Evolutionary conservation across 2,329 filamentous ascomycete genomes (phyloP).

Genomic region (Talaromyces sp.): DNA sequence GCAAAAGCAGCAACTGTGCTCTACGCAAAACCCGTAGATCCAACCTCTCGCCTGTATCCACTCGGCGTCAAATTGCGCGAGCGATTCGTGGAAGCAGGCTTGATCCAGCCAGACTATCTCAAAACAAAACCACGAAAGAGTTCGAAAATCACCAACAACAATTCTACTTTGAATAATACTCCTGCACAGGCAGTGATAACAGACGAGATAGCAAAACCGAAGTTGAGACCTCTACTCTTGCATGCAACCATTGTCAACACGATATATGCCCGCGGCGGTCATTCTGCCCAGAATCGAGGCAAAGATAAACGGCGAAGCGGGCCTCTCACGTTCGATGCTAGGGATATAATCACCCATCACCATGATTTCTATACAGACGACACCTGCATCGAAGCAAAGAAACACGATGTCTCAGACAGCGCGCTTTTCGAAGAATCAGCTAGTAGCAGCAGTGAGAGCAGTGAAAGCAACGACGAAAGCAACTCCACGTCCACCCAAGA

Average conservation of each 20-base stretch:
- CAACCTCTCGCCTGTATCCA: slow-evolving; percentile 33
- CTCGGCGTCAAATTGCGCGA: slow-evolving; percentile 36
- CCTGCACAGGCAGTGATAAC: not conserved
- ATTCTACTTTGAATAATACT: not conserved
- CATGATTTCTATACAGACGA: slow-evolving; percentile 29
- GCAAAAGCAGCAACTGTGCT: slow-evolving; percentile 32
- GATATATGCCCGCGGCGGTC: slow-evolving; percentile 51
- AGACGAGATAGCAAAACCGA: slow-evolving; percentile 14
- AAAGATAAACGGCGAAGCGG: slow-evolving; percentile 11
- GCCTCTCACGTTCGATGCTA: slow-evolving; percentile 44
- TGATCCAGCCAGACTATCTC: slow-evolving; percentile 29
- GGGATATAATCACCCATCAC: slow-evolving; percentile 26
- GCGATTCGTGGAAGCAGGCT: slow-evolving; percentile 39
- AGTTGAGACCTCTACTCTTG: slow-evolving; percentile 58
- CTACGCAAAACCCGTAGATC: slow-evolving; percentile 34
- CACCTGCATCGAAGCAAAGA: slow-evolving; percentile 16
- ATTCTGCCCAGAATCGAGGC: slow-evolving; percentile 1
- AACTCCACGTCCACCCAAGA: slow-evolving; percentile 1
- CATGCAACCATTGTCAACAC: slow-evolving; percentile 87
- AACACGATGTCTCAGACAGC: not conserved
- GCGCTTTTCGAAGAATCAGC: not conserved
- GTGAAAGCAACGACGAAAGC: slow-evolving; percentile 3
- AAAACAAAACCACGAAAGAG: slow-evolving; percentile 8
- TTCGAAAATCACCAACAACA: not conserved
- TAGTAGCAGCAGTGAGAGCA: slow-evolving; percentile 1